A percentile compares a stretch with the other conserved stretches of the same genome.
These are phyloP conservation scores for Serpula lacrymans DNA, from an alignment of 768 basidiomycete genomes.

Conservation along the genomic window DNA sequence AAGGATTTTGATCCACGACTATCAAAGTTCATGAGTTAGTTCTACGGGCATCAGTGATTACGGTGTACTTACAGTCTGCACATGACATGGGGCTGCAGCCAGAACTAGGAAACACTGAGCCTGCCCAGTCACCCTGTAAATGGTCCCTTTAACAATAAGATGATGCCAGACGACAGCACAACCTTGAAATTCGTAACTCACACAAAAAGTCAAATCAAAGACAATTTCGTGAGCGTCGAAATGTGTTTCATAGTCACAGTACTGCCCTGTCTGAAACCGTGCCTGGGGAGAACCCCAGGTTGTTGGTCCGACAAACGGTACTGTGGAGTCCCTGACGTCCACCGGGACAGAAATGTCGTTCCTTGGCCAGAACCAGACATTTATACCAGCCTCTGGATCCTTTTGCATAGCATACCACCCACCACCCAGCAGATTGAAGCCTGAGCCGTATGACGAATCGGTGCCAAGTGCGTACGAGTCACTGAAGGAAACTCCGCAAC, in stretches of 20 bases:
- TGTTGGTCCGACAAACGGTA: constrained; percentile 14
- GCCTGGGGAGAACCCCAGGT: constrained; percentile 49
- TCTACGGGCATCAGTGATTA: not conserved
- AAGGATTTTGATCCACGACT: constrained; percentile 62
- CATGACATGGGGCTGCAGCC: constrained; percentile 30
- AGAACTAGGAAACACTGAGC: constrained; percentile 43
- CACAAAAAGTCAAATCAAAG: constrained; percentile 63
- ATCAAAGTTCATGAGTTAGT: constrained; percentile 1
- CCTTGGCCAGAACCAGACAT: constrained; percentile 59
- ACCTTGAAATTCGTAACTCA: constrained; percentile 25
- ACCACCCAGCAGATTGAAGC: constrained; percentile 51
- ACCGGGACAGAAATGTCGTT: constrained; percentile 40
- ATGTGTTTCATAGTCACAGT: constrained; percentile 50
- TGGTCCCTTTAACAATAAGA: constrained; percentile 1
- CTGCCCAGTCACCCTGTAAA: constrained; percentile 53
- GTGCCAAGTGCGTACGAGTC: too few species aligned
- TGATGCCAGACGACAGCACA: not conserved
- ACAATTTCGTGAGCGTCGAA: constrained; percentile 52
- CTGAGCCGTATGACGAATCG: constrained; percentile 42
- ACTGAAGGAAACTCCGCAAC: constrained; percentile 52
- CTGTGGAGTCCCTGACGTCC: constrained; percentile 27
- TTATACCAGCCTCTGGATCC: constrained; percentile 39
- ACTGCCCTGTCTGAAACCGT: constrained; percentile 38
- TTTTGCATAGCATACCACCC: constrained; percentile 59
- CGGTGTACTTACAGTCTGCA: constrained; percentile 39